phyloP scores from a whole-genome alignment of 371 early-diverging fungal species.

The Umbelopsis sp. region DNA sequence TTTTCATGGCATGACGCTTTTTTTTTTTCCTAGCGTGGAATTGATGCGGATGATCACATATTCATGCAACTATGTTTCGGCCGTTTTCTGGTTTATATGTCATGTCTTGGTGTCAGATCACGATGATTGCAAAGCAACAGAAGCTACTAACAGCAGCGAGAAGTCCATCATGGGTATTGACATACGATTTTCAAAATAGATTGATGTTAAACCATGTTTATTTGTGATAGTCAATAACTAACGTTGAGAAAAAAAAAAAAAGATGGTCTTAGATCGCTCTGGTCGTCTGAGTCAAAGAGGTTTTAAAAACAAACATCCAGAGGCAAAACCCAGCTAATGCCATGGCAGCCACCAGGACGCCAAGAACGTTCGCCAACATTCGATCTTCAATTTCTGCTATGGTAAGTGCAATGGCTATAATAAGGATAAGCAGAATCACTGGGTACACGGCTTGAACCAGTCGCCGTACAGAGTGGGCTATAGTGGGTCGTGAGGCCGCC shows the following conservation, averaged over 20 bases:
- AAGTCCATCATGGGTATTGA: neutral
- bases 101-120: neutral
- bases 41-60: neutral
- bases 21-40: no score
- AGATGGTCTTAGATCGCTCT: neutral
- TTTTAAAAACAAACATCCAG: slow-evolving; percentile 17
- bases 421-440: neutral
- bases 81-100: neutral
- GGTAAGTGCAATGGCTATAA: neutral
- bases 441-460: slow-evolving; percentile 14
- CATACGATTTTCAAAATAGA: neutral
- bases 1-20: neutral
- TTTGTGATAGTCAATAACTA: no score
- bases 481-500: neutral
- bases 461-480: neutral
- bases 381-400: slow-evolving; percentile 12
- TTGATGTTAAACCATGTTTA: no score
- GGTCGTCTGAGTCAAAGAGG: slow-evolving; percentile 4
- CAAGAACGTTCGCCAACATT: slow-evolving; percentile 11
- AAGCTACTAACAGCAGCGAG: neutral
- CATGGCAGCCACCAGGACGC: slow-evolving; percentile 16
- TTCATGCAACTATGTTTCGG: slow-evolving; percentile 8
- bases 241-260: neutral
- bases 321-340: slow-evolving; percentile 19
- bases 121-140: neutral